Conservation (phyloP, 768 basidiomycete species). For the Phaffia tasmanica region DNA sequence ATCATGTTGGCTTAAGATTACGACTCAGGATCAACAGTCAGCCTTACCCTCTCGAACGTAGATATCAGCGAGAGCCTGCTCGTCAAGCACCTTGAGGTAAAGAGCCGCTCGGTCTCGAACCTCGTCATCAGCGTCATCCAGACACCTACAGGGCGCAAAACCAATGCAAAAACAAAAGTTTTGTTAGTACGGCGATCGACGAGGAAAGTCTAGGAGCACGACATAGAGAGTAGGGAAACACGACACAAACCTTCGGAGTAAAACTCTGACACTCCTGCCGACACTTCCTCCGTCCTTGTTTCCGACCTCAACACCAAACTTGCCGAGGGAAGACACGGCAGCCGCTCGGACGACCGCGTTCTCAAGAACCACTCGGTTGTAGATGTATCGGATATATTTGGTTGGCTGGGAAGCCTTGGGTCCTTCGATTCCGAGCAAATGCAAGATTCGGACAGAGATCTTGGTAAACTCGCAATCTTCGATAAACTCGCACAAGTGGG, state of each 20-base stretch:
- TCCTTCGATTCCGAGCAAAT: conserved; percentile 89
- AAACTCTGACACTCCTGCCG: conserved; percentile 73
- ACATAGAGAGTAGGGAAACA: not conserved
- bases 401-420: conserved; percentile 92
- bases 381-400: conserved; percentile 98
- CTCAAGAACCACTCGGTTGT: conserved; percentile 96
- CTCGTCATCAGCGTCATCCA: conserved; percentile 98
- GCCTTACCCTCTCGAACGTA: conserved; percentile 89
- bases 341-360: conserved; percentile 96
- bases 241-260: conserved; percentile 60
- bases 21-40: too few relatives aligned
- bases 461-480: conserved; percentile 99
- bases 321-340: conserved; percentile 85
- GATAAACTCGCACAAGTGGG: conserved; percentile 97
- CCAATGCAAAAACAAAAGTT: not conserved
- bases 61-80: conserved; percentile 63
- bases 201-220: too few relatives aligned
- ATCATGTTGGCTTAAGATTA: too few relatives aligned
- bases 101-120: conserved; percentile 94
- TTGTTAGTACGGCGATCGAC: too few relatives aligned
- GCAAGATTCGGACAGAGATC: conserved; percentile 89
- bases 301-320: conserved; percentile 82
- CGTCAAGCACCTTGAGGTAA: conserved; percentile 74
- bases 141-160: conserved; percentile 48
- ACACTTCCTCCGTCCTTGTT: conserved; percentile 50